Base-by-base conservation (phyloP, 495 filamentous ascomycete genomes). In the Lepidopterella palustris region DNA sequence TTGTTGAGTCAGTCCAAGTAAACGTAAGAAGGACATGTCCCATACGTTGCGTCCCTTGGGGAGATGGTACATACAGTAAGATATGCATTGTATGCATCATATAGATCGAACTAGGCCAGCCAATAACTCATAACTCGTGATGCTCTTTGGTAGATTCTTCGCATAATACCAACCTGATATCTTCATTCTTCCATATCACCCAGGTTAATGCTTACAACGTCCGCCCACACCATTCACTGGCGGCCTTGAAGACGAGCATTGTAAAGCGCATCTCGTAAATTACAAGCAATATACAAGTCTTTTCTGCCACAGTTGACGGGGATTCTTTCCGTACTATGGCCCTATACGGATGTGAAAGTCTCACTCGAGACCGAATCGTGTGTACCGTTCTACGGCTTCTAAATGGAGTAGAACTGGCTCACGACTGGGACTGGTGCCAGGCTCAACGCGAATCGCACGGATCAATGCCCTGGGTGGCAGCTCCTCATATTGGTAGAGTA, bases 311-410 rank as follows among this genome's bases (percentile, higher is more conserved):
- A 42, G 15, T 50, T 24, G 10, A 70, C 64, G 20, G 20, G 45
- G 5, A 52, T 31, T 21, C 23, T 55, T 9, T 50, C 52, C 6
- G 54, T 49, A n/a, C 35, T 6, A 18, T 62, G 20, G 0, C 65
- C 68, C 65, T 62, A 66, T 11, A 57, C 55, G 28, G 68, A 70
- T 24, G 68, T 66, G n/a, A 68, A 39, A 35, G 65, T 59, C 29
- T 27, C 61, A 54, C 63, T 66, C n/a, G n/a, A n/a, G n/a, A n/a
- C n/a, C n/a, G n/a, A n/a, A n/a, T n/a, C n/a, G n/a, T n/a, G n/a
- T n/a, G n/a, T n/a, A n/a, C n/a, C n/a, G n/a, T n/a, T n/a, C n/a
- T n/a, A n/a, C n/a, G n/a, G n/a, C n/a, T n/a, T n/a, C n/a, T n/a
- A n/a, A n/a, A n/a, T n/a, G n/a, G n/a, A n/a, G n/a, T n/a, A n/a